Evolutionary conservation across 2,329 filamentous ascomycete species (phyloP), one percentile per base, ranked within the genome.

Genomic region (Atkinsonella texensis): DNA sequence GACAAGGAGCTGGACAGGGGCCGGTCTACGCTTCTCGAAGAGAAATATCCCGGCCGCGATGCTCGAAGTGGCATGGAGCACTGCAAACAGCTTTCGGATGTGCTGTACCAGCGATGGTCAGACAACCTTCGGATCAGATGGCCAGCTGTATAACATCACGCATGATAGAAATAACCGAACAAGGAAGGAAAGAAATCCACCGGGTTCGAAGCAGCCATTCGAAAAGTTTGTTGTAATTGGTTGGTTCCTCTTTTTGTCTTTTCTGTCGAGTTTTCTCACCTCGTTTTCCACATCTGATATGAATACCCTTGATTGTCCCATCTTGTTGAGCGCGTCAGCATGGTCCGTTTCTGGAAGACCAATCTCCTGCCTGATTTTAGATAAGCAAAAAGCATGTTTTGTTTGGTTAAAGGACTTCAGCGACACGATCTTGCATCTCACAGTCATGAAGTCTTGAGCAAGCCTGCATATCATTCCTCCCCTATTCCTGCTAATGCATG

Each of bases 61-160:
- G 63, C 76, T 2, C 68, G 70, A 46, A 77, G 82, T 1, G 91
- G 89, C 2, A 91, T 96, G 87, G 90, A 96, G 67, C 91, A 96
- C 68, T 87, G 85, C 57, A 88, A 89, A 63, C 82, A 95, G 64
- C 75, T 97, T 39, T 88, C 87, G 1, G 89, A 96, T 65, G 87
- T 95, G 18, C 77, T 98, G 18, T 97, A 96, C 69, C 81, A 84
- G 15, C 80, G 91, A 43, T 98, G 93, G 93, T 82, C 84, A 2
- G 87, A 94, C 53, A 89, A 89, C 1, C 71, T 97, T 60, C 82
- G 83, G 56, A 76, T 80, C 51, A 75, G 85, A 52, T 90, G 85
- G 85, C 75, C 76, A 2, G 71, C 70, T 31, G 60, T 67, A 28
- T 66, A 47, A 40, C n/a, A 49, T 10, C 13, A 41, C n/a, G 33